Evolutionary conservation across 2,329 filamentous ascomycete genomes (phyloP).

Genomic region (Diaporthe amygdali): DNA sequence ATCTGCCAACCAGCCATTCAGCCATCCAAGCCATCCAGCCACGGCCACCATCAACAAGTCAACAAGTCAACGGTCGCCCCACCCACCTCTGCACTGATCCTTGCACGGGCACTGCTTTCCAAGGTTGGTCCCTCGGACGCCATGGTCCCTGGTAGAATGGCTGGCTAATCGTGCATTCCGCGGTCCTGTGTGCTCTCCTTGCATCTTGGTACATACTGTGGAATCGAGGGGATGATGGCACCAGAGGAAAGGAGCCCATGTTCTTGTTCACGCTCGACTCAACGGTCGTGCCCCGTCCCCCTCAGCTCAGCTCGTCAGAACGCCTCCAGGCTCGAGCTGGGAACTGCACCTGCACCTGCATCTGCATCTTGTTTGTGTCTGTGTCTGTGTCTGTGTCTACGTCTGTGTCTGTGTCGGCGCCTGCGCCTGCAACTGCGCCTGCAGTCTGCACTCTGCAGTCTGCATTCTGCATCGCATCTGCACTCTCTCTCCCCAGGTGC

Average conservation of each 20-base stretch:
- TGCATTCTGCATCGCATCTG: constrained; percentile 9
- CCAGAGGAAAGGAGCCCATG: neutral
- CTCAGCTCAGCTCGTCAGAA: neutral
- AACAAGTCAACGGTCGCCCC: constrained; percentile 15
- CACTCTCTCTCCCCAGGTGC: neutral
- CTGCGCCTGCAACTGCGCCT: neutral
- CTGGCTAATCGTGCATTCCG: neutral
- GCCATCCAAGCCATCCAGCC: neutral
- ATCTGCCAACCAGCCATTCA: neutral
- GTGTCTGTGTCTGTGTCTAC: neutral
- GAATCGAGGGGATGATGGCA: neutral
- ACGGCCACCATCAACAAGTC: neutral
- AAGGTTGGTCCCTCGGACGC: neutral
- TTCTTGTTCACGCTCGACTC: neutral
- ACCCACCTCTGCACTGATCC: constrained; percentile 8
- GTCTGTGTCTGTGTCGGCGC: neutral
- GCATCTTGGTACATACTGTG: neutral
- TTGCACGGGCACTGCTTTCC: constrained; percentile 10
- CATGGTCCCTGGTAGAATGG: neutral
- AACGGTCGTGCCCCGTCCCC: neutral
- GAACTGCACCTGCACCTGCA: neutral
- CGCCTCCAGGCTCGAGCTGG: neutral
- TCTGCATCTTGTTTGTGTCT: neutral
- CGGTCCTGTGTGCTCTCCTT: neutral
- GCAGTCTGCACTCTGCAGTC: constrained; percentile 9